Conservation (phyloP, 352 stramenopile species). For the Pythium oligandrum region DNA sequence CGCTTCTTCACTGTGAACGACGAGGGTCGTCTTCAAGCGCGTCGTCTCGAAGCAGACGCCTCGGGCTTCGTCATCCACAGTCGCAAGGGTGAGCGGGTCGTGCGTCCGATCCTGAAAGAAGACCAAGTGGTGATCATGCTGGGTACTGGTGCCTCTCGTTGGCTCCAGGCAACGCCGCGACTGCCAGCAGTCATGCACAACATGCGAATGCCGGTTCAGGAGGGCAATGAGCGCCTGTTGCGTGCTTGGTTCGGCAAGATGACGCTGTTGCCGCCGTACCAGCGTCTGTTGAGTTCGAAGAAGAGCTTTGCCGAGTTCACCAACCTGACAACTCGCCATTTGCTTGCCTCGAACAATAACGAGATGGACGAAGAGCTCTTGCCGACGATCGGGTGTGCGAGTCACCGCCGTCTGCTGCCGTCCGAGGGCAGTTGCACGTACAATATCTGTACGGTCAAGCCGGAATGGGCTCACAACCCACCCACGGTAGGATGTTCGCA, state of each 20-base stretch:
- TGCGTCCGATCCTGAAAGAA: slow-evolving; percentile 42
- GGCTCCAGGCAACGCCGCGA: slow-evolving; percentile 35
- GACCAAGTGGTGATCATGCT: slow-evolving; percentile 62
- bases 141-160: slow-evolving; percentile 34
- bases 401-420: slow-evolving; percentile 30
- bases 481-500: slow-evolving; percentile 26
- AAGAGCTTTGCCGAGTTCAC: slow-evolving; percentile 34
- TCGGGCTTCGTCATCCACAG: slow-evolving; percentile 43
- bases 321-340: slow-evolving; percentile 31
- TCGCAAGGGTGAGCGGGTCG: slow-evolving; percentile 16
- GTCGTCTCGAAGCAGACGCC: slow-evolving; percentile 21
- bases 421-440: slow-evolving; percentile 34
- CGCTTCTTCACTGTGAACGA: slow-evolving; percentile 39
- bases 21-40: slow-evolving; percentile 11
- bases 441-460: slow-evolving; percentile 26
- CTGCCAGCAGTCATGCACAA: slow-evolving; percentile 52
- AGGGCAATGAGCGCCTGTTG: slow-evolving; percentile 19
- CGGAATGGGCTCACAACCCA: slow-evolving; percentile 13
- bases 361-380: slow-evolving; percentile 19
- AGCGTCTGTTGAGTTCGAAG: slow-evolving; percentile 27
- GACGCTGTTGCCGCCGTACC: slow-evolving; percentile 42
- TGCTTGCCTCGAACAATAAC: slow-evolving; percentile 12
- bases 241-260: slow-evolving; percentile 63
- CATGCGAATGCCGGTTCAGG: slow-evolving; percentile 47
- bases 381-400: slow-evolving; percentile 36